Conservation (phyloP, 306 rosid genomes). For the Sphenostylis stenocarpa region DNA sequence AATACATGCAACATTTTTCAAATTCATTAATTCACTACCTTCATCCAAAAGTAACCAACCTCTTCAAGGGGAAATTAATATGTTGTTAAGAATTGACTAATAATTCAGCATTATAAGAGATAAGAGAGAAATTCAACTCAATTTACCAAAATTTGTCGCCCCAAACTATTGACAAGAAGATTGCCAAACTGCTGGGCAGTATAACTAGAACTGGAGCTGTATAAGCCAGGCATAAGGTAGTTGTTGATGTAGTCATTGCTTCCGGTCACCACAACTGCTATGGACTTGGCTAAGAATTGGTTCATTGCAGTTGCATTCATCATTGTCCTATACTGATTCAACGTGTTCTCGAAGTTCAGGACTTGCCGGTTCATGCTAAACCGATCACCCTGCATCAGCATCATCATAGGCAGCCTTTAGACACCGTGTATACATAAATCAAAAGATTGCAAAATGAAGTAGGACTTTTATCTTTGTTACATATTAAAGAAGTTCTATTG, state of each 20-base stretch:
- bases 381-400: conserved; percentile 55
- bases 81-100: too few species aligned
- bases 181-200: conserved; percentile 53
- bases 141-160: conserved; percentile 50
- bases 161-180: conserved; percentile 60
- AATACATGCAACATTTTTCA: background rate
- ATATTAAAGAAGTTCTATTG: background rate
- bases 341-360: conserved; percentile 48
- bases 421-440: background rate
- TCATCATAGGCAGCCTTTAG: background rate
- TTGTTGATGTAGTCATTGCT: conserved; percentile 84
- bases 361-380: conserved; percentile 54
- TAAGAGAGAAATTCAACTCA: background rate
- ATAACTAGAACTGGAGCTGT: conserved; percentile 47
- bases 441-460: background rate
- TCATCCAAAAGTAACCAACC: background rate
- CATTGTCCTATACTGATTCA: conserved; percentile 41
- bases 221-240: conserved; percentile 57
- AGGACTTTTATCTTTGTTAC: background rate
- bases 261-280: conserved; percentile 53
- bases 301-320: conserved; percentile 41
- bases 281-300: conserved; percentile 46
- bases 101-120: background rate
- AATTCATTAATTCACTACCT: too few species aligned
- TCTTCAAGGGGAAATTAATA: background rate